phyloP scores from a whole-genome alignment of 148 eudicot genomes.

The Vaccinium corymbosum region DNA sequence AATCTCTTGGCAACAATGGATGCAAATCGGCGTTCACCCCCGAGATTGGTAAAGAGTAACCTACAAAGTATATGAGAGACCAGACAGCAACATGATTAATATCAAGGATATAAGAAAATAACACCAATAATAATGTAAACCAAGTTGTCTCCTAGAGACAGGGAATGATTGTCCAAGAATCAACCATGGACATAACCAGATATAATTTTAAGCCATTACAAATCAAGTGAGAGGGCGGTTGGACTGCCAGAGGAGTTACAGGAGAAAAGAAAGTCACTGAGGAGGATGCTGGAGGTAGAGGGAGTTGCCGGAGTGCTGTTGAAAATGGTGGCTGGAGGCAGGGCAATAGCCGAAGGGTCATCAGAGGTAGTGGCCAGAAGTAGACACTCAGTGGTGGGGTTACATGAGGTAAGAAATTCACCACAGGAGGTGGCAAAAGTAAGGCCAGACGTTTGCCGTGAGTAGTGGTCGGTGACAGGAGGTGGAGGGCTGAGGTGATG shows the following conservation, averaged over 20 bases:
- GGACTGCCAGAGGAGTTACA: not conserved
- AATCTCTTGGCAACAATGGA: slow-evolving; percentile 96
- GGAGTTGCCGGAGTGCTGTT: not conserved
- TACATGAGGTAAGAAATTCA: not conserved
- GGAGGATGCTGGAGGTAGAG: not conserved
- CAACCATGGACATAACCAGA: not conserved
- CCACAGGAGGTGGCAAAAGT: not conserved
- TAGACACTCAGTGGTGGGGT: not conserved
- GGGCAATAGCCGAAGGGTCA: not conserved
- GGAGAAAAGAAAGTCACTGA: not conserved
- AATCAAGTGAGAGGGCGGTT: not conserved
- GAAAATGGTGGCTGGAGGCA: not conserved
- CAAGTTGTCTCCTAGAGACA: not conserved
- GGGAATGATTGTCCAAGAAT: not conserved
- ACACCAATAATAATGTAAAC: too few relatives aligned
- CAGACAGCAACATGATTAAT: slow-evolving; percentile 4
- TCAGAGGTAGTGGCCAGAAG: not conserved
- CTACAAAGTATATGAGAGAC: slow-evolving; percentile 35
- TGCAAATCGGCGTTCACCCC: slow-evolving; percentile 97
- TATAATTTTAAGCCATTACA: not conserved
- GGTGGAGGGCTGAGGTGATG: not conserved
- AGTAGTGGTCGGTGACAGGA: not conserved
- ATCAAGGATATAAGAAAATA: slow-evolving; percentile 6
- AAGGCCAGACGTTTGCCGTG: not conserved
- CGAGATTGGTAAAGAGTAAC: slow-evolving; percentile 88